Evolutionary conservation across 306 rosid species (phyloP), one percentile per base, ranked within the genome.

Genomic region (Prinsepia uniflora): DNA sequence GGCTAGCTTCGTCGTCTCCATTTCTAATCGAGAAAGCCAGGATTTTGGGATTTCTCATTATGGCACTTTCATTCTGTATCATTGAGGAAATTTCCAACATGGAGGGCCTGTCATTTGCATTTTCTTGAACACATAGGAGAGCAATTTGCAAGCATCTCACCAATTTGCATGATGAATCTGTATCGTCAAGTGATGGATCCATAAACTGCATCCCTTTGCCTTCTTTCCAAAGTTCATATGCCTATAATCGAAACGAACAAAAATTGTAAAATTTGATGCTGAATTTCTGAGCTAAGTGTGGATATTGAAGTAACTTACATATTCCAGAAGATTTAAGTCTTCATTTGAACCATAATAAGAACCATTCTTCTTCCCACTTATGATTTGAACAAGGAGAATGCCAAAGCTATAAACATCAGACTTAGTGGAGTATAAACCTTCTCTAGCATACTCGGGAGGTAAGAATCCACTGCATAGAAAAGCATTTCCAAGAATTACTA

Each of bases 341-440:
- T 76, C 71, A 6, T 45, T 6, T 4, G 20, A 17, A 9, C 86
- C 78, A 46, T 73, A 76, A 3, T 7, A 13, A 0, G 13, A 5
- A 22, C 45, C 0, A 22, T 5, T 75, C 59, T 43, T 78, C 53
- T 61, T 76, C 14, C 84, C 83, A 68, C 89, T 71, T 12, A 82
- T 73, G 17, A 76, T 82, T 49, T 85, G 84, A 4, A 84, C 65
- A 19, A 82, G 79, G 3, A 82, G 63, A 24, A 83, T 65, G 12
- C 84, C 80, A 71, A 83, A 80, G 24, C 78, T 77, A 12, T 83
- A 83, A 0, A 83, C 78, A 20, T 83, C 73, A 0, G 57, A 83
- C 36, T 83, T 74, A 0, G 22, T 55, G 1, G 89, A 85, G 45
- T 64, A 84, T 34, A 75, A 1, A 1, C 88, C 81, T 22, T 73